These are phyloP conservation scores for Vitis labrusca DNA, from an alignment of 164 flowering plant species.

Conservation along the genomic window DNA sequence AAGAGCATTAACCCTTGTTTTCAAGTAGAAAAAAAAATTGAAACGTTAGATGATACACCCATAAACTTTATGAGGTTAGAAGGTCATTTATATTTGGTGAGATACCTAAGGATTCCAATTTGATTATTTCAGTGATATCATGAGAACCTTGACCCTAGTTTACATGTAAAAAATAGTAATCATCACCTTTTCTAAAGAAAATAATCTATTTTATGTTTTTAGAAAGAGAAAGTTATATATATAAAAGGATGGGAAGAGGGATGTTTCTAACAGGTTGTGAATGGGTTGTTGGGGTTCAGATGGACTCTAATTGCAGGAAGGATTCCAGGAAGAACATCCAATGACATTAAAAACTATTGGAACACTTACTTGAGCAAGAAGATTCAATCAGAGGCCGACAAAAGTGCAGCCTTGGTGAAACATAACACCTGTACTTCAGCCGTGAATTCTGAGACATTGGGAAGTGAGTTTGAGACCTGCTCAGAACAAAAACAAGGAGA, in stretches of 20 bases:
- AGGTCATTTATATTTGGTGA: no score
- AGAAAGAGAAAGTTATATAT: no score
- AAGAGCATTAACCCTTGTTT: no score
- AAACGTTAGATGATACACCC: no score
- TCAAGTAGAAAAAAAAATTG: no score
- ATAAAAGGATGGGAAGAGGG: not conserved
- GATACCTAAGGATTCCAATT: no score
- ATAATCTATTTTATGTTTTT: no score
- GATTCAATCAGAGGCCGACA: not conserved
- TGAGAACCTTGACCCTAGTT: no score
- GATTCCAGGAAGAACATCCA: constrained; percentile 13
- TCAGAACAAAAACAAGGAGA: not conserved
- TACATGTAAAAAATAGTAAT: no score
- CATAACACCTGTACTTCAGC: not conserved
- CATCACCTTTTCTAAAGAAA: no score
- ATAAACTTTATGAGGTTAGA: no score
- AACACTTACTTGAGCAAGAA: constrained; percentile 10
- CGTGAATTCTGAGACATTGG: not conserved
- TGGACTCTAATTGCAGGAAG: constrained; percentile 14
- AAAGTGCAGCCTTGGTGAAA: not conserved
- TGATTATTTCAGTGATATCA: no score
- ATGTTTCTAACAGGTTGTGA: not conserved
- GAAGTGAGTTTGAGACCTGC: not conserved
- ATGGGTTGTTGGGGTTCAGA: not conserved
- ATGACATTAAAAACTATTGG: constrained; percentile 7